Evolutionary conservation across 2,329 filamentous ascomycete species (phyloP).

Genomic region (Aurifilum marmelostoma): DNA sequence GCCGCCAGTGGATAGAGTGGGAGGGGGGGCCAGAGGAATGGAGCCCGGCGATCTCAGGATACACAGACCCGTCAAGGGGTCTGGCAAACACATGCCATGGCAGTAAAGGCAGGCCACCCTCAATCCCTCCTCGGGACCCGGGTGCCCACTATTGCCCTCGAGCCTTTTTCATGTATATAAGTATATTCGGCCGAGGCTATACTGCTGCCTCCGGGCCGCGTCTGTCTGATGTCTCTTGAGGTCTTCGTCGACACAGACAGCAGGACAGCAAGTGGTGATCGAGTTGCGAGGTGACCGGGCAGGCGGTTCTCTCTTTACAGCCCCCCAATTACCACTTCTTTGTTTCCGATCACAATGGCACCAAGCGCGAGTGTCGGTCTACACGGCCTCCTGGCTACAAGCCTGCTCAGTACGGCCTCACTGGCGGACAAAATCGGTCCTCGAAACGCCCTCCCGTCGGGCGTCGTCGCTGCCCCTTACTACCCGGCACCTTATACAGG

Average conservation of each 20-base stretch:
- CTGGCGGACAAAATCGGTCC: conserved; percentile 33
- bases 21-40: neutral
- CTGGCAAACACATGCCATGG: neutral
- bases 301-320: conserved; percentile 15
- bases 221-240: conserved; percentile 12
- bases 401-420: conserved; percentile 29
- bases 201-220: conserved; percentile 4
- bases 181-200: conserved; percentile 21
- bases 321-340: neutral
- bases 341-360: conserved; percentile 21
- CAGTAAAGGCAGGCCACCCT: neutral
- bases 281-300: conserved; percentile 7
- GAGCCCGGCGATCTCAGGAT: conserved; percentile 1
- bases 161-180: conserved; percentile 9
- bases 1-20: neutral
- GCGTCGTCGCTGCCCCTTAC: conserved; percentile 59
- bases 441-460: conserved; percentile 37
- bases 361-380: conserved; percentile 9
- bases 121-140: neutral
- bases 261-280: conserved; percentile 13
- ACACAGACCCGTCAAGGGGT: neutral
- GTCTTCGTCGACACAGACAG: neutral
- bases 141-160: neutral
- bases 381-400: conserved; percentile 14
- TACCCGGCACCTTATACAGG: conserved; percentile 75